Base-by-base conservation (phyloP, 306 rosid species). In the Chamaecrista fasciculata region DNA sequence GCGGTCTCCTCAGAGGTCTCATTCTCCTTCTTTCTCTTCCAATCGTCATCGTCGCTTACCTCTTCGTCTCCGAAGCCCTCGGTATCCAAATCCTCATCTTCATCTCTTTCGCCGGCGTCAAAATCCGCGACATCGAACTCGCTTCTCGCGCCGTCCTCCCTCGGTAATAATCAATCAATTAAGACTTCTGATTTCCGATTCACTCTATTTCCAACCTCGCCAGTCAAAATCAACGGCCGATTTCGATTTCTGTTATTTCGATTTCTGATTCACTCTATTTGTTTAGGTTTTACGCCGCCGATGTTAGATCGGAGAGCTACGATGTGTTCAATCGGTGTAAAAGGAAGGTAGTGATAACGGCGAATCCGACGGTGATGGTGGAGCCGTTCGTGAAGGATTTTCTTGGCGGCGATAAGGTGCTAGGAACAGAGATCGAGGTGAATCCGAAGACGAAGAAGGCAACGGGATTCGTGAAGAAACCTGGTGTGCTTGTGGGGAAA, bases 21-120 rank as follows among this genome's bases (percentile, higher is more conserved):
- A 0, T 90, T 40, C 96, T 94, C 26, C 96, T 94, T n/a, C 97
- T 94, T 37, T 81, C 96, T 1, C 75, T 90, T 52, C 98, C 98
- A 2, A 0, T 86, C 44, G 70, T 94, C 55, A 94, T 94, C 75
- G 0, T 94, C 52, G 62, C 98, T 1, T 90, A 94, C 72, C 79
- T 94, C 76, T 94, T 94, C 81, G 12, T 94, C 66, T 94, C 98
- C 1, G 98, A 94, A 71, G 77, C 98, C 59, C 19, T 94, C 62
- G 98, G 97, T 24, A 94, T 94, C 73, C 96, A 94, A 78, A 94
- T 94, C 57, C 97, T 94, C 74, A 90, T 94, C 79, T 94, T 82
- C 84, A 85, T 94, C 81, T 88, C 97, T 73, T 94, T 85, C 82
- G 58, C 97, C 24, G 98, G 97, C 12, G 85, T 90, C 77, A 94